Base-by-base conservation (phyloP, 768 basidiomycete species). In the Tremella mesenterica region DNA sequence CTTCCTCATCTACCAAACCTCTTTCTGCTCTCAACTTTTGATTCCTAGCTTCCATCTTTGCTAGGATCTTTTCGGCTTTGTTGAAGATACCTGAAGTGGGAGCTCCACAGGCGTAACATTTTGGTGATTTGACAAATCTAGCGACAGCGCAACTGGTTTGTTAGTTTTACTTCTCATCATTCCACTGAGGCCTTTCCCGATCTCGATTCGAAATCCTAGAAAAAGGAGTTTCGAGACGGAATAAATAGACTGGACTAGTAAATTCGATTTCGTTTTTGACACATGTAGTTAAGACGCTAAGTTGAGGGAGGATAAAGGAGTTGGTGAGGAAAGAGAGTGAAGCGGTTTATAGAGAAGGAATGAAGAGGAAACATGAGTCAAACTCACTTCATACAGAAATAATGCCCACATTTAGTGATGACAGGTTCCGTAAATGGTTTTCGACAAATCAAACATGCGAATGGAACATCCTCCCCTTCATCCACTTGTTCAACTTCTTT, bases 11-110 rank as follows among this genome's bases (percentile, higher is more conserved):
- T 12, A 59, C 78, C 20, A 63, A 72, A 20, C 76, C 80, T 57
- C 78, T 77, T 25, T 64, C 59, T 49, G 79, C 79, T 3, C 73
- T 66, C 46, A 73, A 70, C 50, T 69, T 79, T 71, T 81, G 77
- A 67, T 80, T 78, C 73, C 80, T 83, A 74, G 85, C 85, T 70
- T 85, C 83, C 74, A 87, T 74, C 77, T 86, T 92, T 58, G 85
- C 85, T 38, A 99, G 80, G 50, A 97, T 81, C 76, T 95, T 95
- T 86, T 91, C 43, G 85, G 92, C 47, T 59, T 73, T 74, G 73
- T 97, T 97, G 79, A 97, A 99, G 60, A 97, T 92, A 1, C 93
- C 95, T 14, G 84, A 87, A 0, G 95, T 97, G 0, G 90, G 81
- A 12, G 88, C 81, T 45, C 90, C 86, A 69, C 95, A 99, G 9